Evolutionary conservation across 1,284 basidiomycete genomes (phyloP).

Genomic region (Calocybe gambosa): DNA sequence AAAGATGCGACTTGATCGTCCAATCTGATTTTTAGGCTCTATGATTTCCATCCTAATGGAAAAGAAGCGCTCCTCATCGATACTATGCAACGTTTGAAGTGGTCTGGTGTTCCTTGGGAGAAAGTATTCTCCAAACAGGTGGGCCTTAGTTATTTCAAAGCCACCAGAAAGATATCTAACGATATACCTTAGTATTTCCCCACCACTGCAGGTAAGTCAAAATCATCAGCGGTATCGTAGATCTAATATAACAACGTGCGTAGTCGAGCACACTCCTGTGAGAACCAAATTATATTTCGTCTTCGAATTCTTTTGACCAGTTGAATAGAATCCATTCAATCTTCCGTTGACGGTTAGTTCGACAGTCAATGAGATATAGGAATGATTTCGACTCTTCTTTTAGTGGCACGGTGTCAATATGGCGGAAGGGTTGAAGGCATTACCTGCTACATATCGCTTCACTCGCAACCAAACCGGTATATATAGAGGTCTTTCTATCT

Average conservation of each 20-base stretch:
- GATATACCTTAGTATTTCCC: conserved; percentile 36
- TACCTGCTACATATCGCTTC: conserved; percentile 50
- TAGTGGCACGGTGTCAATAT: conserved; percentile 56
- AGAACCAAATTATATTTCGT: not conserved
- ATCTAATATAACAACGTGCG: not conserved
- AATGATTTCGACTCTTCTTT: not conserved
- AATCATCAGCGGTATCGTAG: not conserved
- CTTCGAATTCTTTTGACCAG: conserved; percentile 1
- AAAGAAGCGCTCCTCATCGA: conserved; percentile 46
- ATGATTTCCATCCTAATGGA: conserved; percentile 46
- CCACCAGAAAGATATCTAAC: not conserved
- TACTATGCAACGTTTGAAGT: conserved; percentile 49
- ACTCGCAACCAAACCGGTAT: conserved; percentile 51
- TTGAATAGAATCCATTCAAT: conserved; percentile 28
- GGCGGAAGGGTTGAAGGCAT: conserved; percentile 53
- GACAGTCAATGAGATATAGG: no score
- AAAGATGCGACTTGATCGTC: not conserved
- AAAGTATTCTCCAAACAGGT: conserved; percentile 31
- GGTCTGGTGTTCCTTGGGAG: conserved; percentile 49
- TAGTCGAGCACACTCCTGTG: conserved; percentile 24
- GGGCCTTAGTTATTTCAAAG: not conserved
- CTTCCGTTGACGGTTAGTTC: conserved; percentile 28
- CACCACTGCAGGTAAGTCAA: conserved; percentile 25
- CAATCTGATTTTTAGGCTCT: conserved; percentile 34
- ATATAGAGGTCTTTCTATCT: not conserved